phyloP scores from a whole-genome alignment of 202 grass and related monocot genomes.

The Sporobolus alterniflorus region DNA sequence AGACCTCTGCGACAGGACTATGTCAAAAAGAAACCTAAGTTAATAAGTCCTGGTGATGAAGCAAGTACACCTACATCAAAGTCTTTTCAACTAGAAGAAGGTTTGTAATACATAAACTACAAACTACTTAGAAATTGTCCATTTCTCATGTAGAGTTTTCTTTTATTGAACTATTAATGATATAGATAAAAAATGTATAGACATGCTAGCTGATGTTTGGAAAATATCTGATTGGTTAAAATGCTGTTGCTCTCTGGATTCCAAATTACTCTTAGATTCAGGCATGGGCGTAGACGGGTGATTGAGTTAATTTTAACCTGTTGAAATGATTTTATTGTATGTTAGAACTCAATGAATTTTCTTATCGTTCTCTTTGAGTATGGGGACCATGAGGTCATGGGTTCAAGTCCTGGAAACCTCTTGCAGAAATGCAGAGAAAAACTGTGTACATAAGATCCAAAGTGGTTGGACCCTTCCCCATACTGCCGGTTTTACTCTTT shows the following conservation, averaged over 20 bases:
- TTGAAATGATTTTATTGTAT: constrained; percentile 2
- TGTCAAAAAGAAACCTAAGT: constrained; percentile 78
- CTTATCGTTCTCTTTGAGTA: constrained; percentile 1
- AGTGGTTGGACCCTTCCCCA: too few species aligned
- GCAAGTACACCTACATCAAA: constrained; percentile 25
- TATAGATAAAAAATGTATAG: not conserved
- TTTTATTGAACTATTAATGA: constrained; percentile 18
- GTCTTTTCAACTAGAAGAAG: constrained; percentile 48
- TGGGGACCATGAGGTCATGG: too few species aligned
- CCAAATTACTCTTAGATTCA: constrained; percentile 4
- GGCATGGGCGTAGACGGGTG: not conserved
- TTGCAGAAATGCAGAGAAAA: too few species aligned
- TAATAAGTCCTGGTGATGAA: constrained; percentile 50
- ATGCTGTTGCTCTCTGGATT: not conserved
- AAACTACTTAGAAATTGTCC: not conserved
- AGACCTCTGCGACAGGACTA: constrained; percentile 92
- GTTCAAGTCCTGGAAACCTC: too few species aligned
- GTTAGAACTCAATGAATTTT: constrained; percentile 16
- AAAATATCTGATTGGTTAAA: not conserved
- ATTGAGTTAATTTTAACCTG: constrained; percentile 18
- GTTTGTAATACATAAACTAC: constrained; percentile 22
- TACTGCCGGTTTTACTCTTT: too few species aligned
- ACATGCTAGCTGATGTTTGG: not conserved
- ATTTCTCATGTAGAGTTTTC: not conserved
- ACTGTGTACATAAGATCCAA: too few species aligned